Conservation (phyloP, 1,284 basidiomycete species). For the Apiotrichum siamense region DNA sequence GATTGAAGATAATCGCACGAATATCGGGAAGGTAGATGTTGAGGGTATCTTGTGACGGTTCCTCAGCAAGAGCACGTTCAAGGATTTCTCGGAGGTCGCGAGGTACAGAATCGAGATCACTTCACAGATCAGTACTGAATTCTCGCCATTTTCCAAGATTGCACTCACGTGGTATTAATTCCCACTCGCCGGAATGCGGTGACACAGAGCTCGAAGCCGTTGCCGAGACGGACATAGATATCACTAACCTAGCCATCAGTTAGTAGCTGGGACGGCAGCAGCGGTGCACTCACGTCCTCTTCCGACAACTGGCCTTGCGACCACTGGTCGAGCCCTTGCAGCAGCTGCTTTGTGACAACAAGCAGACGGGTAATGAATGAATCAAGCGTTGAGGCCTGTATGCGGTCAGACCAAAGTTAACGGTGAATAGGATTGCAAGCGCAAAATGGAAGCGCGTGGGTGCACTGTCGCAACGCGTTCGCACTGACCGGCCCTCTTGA, state of each 20-base stretch:
- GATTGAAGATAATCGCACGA: slow-evolving; percentile 83
- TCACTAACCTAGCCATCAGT: slow-evolving; percentile 76
- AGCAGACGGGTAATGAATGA: slow-evolving; percentile 87
- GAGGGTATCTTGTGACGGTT: slow-evolving; percentile 76
- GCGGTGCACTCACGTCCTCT: slow-evolving; percentile 42
- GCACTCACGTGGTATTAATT: slow-evolving; percentile 83
- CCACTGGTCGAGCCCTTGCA: slow-evolving; percentile 88
- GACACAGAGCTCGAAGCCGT: slow-evolving; percentile 93
- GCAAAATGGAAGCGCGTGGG: too few relatives aligned
- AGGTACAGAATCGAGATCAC: slow-evolving; percentile 82
- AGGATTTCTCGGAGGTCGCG: slow-evolving; percentile 81
- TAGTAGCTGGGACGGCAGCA: neutral
- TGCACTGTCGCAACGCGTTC: neutral
- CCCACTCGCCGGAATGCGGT: slow-evolving; percentile 77
- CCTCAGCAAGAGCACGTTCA: slow-evolving; percentile 84
- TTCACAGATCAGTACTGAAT: slow-evolving; percentile 39
- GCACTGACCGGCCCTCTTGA: slow-evolving; percentile 6
- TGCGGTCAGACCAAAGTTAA: neutral
- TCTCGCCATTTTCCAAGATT: neutral
- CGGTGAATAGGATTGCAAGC: neutral
- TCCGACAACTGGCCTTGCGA: slow-evolving; percentile 70
- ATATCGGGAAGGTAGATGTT: slow-evolving; percentile 87
- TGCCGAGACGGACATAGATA: slow-evolving; percentile 91
- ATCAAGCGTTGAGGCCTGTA: slow-evolving; percentile 51
- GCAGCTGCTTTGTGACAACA: slow-evolving; percentile 88